phyloP scores from a whole-genome alignment of 257 asterid species.

The Capsicum chinense region DNA sequence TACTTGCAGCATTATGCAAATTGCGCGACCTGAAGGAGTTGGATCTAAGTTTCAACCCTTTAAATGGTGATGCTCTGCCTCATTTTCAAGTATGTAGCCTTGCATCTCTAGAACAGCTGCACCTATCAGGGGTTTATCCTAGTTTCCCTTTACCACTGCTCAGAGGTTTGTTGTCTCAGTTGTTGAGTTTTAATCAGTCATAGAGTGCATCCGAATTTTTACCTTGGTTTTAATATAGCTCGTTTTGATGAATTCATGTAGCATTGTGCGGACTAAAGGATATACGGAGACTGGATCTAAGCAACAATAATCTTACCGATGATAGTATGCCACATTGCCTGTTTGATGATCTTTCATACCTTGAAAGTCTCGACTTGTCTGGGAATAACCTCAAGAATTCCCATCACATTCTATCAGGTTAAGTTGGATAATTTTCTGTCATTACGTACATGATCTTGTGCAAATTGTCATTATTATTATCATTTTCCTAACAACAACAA shows the following conservation, averaged over 20 bases:
- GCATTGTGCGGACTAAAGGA: slow-evolving; percentile 20
- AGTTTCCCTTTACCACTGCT: slow-evolving; percentile 10
- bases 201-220: not conserved
- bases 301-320: slow-evolving; percentile 1
- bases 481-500: not conserved
- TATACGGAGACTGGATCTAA: slow-evolving; percentile 13
- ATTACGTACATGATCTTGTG: not conserved
- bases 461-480: not conserved
- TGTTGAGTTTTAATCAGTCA: not conserved
- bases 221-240: not conserved
- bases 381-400: slow-evolving; percentile 32
- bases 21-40: slow-evolving; percentile 28
- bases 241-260: not conserved
- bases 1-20: slow-evolving; percentile 35
- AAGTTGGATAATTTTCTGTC: not conserved
- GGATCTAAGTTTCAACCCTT: slow-evolving; percentile 36
- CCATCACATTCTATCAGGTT: slow-evolving; percentile 17
- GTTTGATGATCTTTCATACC: slow-evolving; percentile 7
- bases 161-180: slow-evolving; percentile 22
- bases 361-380: slow-evolving; percentile 33
- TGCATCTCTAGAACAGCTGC: not conserved
- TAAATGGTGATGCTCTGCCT: slow-evolving; percentile 32
- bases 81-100: slow-evolving; percentile 29
- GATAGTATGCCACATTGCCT: slow-evolving; percentile 25
- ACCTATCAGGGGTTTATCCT: slow-evolving; percentile 28